Base-by-base conservation (phyloP, 768 basidiomycete species). In the Tylopilus intermedius region DNA sequence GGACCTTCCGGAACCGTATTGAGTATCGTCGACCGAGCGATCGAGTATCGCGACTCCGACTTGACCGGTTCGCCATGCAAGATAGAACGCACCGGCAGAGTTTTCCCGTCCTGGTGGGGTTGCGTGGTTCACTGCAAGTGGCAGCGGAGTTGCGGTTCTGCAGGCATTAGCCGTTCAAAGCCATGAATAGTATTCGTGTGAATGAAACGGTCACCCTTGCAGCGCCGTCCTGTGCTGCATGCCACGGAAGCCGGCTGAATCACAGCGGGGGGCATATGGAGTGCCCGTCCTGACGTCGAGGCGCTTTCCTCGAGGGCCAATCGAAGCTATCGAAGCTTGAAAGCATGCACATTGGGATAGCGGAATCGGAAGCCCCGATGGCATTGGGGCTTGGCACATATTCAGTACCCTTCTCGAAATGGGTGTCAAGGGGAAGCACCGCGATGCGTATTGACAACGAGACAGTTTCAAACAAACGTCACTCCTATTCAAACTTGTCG, bases 311-410 rank as follows among this genome's bases (percentile, higher is more conserved):
- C 56, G 53, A 62, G 49, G 61, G 58, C 44, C 55, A 50, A 55
- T 64, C 47, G 61, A 64, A 64, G 64, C 21, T n/a, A 11, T 27
- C 30, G 51, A 62, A 59, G 57, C 41, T 39, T 14, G 40, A 48
- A 27, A 2, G 39, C 24, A 26, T 21, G 38, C 4, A 54, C 50
- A 33, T 49, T 62, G 48, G 57, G 46, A 59, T 29, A 64, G 47
- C 64, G 65, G 64, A 60, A 55, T 56, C 65, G 64, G 62, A 65
- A 67, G 55, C 7, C 57, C 64, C 64, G 64, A 65, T 65, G 58
- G 57, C 49, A 26, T 57, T 58, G 62, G 63, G 46, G 56, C 59
- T 58, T 61, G 59, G 65, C 62, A 58, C 38, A 50, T 29, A 45
- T 50, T 35, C 45, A 47, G 27, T 4, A 24, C 24, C 15, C 21